Evolutionary conservation across 2,329 filamentous ascomycete species (phyloP), one percentile per base, ranked within the genome.

Genomic region (Triangularia setosa): DNA sequence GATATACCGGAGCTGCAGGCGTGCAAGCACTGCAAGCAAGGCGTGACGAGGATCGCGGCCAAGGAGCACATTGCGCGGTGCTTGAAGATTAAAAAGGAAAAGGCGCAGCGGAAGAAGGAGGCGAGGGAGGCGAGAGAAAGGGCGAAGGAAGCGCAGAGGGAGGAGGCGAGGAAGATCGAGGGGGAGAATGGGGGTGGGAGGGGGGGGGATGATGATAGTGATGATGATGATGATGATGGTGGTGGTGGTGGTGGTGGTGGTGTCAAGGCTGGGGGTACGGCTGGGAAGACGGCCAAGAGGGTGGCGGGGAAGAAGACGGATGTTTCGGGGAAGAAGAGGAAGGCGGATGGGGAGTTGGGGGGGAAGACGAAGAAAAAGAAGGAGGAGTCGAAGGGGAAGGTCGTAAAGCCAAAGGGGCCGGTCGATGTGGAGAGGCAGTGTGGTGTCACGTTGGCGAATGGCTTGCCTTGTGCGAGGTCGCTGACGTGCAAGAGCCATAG

Each of bases 11-110:
- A 96, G 68, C 84, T 92, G 9, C 88, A 95, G 59, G 84, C 90
- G 69, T 99, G 94, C 83, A 97, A 95, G 75, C 92, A 96, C 75
- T 99, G 94, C 80, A 97, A 95, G 78, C 93, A 96, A 72, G 90
- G 90, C 60, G 86, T 97, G 12, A 81, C 95, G 14, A 90, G 89
- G 71, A 87, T 87, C 30, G 88, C 87, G 0, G 90, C 91, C 1
- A 89, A 89, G 64, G 85, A 86, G 18, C 94, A 99, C 73, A 92
- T 97, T 65, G 88, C 89, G 40, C 87, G 89, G 55, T 99, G 94
- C 72, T 79, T 97, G 64, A 90, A 89, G 70, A 86, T 93, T 63
- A 97, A 96, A 79, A 92, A 90, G 72, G 89, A 91, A 75, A 91
- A 92, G 78, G 89, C 89, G 0, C 87, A 90, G 72, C 85, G 88